phyloP scores from a whole-genome alignment of 371 early-diverging fungal species.

The Thermomucor indicae-seudaticae region DNA sequence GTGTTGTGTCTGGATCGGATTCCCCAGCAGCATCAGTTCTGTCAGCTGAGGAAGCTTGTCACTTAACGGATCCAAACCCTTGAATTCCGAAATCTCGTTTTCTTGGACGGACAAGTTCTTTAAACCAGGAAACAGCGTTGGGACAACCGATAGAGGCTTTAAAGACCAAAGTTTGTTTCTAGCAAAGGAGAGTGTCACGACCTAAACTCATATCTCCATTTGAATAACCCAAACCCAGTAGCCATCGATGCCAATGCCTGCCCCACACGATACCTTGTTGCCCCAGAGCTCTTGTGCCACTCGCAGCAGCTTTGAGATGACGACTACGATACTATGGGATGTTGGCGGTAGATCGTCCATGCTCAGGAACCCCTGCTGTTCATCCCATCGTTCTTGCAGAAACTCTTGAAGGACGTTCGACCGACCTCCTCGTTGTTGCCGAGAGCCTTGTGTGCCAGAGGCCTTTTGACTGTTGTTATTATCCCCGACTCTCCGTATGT shows the following conservation, averaged over 20 bases:
- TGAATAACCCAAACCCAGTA: not conserved
- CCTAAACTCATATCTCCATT: conserved; percentile 15
- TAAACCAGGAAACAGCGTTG: conserved; percentile 45
- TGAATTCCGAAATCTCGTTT: conserved; percentile 46
- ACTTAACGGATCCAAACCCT: conserved; percentile 42
- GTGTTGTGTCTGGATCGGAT: conserved; percentile 42
- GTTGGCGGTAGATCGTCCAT: conserved; percentile 44
- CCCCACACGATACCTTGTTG: conserved; percentile 19
- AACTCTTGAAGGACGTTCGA: conserved; percentile 28
- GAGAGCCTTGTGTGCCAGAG: not conserved
- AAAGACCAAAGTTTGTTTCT: conserved; percentile 44
- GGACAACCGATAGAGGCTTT: conserved; percentile 34
- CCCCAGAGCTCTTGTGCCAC: conserved; percentile 49
- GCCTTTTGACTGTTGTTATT: not conserved
- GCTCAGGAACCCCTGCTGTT: conserved; percentile 41
- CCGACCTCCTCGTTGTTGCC: conserved; percentile 4
- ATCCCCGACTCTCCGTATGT: conserved; percentile 4
- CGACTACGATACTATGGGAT: conserved; percentile 28
- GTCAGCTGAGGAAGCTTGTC: conserved; percentile 34
- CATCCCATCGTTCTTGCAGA: conserved; percentile 45
- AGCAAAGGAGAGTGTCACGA: conserved; percentile 55
- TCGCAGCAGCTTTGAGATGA: conserved; percentile 39
- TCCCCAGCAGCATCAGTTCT: conserved; percentile 51
- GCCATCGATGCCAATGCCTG: no score
- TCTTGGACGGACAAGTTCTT: conserved; percentile 55